These are phyloP conservation scores for Diaporthe longicolla DNA, from an alignment of 2,329 filamentous ascomycete genomes.

Conservation along the genomic window DNA sequence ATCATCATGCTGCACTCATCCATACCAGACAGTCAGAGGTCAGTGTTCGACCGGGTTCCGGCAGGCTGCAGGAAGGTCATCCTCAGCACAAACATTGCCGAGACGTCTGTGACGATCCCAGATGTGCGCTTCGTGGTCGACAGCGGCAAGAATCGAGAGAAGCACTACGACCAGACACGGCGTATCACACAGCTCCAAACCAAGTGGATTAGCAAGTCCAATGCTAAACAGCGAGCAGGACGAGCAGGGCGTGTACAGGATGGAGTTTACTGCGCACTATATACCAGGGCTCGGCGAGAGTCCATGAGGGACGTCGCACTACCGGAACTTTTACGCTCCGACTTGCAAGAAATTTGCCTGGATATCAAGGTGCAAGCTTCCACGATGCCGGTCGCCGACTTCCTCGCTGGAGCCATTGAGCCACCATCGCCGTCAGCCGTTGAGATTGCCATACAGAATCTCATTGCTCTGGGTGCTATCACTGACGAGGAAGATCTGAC, in stretches of 20 bases:
- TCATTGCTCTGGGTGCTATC: constrained; percentile 58
- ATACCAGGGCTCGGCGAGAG: constrained; percentile 49
- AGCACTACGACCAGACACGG: constrained; percentile 56
- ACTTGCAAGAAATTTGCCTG: constrained; percentile 61
- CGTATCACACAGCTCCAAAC: constrained; percentile 56
- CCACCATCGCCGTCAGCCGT: constrained; percentile 57
- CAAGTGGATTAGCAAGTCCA: constrained; percentile 63
- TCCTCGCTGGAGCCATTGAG: constrained; percentile 60
- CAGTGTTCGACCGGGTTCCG: constrained; percentile 56
- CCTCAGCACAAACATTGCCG: constrained; percentile 64
- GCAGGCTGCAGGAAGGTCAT: constrained; percentile 62
- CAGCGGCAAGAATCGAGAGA: constrained; percentile 54
- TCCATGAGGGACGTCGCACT: constrained; percentile 47
- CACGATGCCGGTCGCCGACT: constrained; percentile 54
- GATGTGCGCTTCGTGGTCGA: constrained; percentile 66
- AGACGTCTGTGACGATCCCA: constrained; percentile 65
- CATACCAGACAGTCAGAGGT: constrained; percentile 57
- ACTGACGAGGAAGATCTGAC: constrained; percentile 59
- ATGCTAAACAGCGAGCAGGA: constrained; percentile 62
- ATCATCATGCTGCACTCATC: constrained; percentile 63
- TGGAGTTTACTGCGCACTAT: constrained; percentile 65
- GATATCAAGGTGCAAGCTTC: constrained; percentile 57
- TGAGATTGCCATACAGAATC: constrained; percentile 53
- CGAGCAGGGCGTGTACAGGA: constrained; percentile 63
- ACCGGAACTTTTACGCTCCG: constrained; percentile 59